Evolutionary conservation across 164 flowering plant genomes (phyloP).

Genomic region (Akebia trifoliata): DNA sequence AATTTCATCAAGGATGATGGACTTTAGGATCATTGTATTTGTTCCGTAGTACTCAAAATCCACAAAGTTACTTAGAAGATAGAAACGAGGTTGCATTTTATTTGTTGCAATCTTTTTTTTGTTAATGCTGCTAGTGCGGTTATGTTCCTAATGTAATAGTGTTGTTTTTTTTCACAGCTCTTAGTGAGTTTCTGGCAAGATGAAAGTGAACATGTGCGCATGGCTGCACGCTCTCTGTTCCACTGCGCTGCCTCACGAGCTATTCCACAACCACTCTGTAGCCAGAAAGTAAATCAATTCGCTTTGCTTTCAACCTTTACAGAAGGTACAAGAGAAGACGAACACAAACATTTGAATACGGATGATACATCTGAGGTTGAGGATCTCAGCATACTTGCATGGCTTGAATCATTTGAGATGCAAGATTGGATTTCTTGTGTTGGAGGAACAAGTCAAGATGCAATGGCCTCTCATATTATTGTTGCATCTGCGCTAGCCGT

Average conservation of each 20-base stretch:
- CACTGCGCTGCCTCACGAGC: constrained; percentile 98
- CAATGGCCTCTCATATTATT: constrained; percentile 89
- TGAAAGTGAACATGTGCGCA: constrained; percentile 86
- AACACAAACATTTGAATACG: constrained; percentile 11
- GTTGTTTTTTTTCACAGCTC: constrained; percentile 49
- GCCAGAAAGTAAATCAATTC: constrained; percentile 33
- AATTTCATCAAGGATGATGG: not conserved
- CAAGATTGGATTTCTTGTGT: constrained; percentile 97
- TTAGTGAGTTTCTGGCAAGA: constrained; percentile 96
- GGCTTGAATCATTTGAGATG: constrained; percentile 93
- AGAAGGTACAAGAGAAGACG: constrained; percentile 20
- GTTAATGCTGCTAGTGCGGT: not conserved
- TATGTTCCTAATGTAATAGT: not conserved
- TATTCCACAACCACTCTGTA: constrained; percentile 66
- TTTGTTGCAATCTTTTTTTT: not conserved
- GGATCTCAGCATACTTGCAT: constrained; percentile 46
- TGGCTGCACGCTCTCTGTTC: constrained; percentile 97
- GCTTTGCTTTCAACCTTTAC: constrained; percentile 18
- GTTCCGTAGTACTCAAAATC: not conserved
- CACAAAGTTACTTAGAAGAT: not conserved
- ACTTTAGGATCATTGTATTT: not conserved
- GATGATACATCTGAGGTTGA: constrained; percentile 31
- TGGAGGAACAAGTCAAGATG: constrained; percentile 96
- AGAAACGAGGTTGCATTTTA: not conserved
- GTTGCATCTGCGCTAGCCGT: constrained; percentile 91